Conservation (phyloP, 2,329 filamentous ascomycete genomes). For the Xylariales sp. region DNA sequence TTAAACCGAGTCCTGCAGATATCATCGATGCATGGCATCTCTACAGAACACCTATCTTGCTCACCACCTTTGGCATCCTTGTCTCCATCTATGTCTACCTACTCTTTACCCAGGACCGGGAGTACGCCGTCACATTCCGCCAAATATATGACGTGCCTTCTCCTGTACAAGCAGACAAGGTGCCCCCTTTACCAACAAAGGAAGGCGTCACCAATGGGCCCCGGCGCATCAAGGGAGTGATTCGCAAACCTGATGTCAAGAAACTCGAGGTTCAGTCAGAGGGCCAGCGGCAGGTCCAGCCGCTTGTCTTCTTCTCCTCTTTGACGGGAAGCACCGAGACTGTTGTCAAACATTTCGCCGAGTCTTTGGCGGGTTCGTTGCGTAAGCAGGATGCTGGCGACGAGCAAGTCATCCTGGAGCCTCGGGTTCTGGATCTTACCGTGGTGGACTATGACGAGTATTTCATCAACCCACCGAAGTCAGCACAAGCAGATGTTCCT, state of each 20-base stretch:
- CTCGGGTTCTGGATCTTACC: slow-evolving; percentile 71
- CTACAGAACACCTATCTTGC: slow-evolving; percentile 39
- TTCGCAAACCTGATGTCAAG: slow-evolving; percentile 30
- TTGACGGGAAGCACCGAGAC: slow-evolving; percentile 79
- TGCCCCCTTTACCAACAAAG: slow-evolving; percentile 14
- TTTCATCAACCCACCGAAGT: slow-evolving; percentile 73
- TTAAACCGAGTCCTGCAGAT: slow-evolving; percentile 19
- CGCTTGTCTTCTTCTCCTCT: slow-evolving; percentile 84
- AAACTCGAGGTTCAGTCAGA: slow-evolving; percentile 24
- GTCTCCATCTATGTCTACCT: slow-evolving; percentile 28
- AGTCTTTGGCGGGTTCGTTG: slow-evolving; percentile 48
- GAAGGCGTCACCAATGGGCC: slow-evolving; percentile 36
- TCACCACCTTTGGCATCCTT: slow-evolving; percentile 31
- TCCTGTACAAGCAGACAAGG: slow-evolving; percentile 14
- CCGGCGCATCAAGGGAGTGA: slow-evolving; percentile 42
- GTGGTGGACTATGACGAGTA: slow-evolving; percentile 91
- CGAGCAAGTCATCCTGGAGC: slow-evolving; percentile 41
- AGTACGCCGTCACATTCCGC: slow-evolving; percentile 25
- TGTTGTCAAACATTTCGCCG: slow-evolving; percentile 60
- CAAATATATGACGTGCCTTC: slow-evolving; percentile 12
- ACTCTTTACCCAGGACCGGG: slow-evolving; percentile 24
- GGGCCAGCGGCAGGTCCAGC: slow-evolving; percentile 52
- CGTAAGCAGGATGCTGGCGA: slow-evolving; percentile 38
- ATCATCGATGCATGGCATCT: slow-evolving; percentile 40
- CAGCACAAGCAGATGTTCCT: slow-evolving; percentile 35